Conservation (phyloP, 331 rosid species). For the Quercus lobata region DNA sequence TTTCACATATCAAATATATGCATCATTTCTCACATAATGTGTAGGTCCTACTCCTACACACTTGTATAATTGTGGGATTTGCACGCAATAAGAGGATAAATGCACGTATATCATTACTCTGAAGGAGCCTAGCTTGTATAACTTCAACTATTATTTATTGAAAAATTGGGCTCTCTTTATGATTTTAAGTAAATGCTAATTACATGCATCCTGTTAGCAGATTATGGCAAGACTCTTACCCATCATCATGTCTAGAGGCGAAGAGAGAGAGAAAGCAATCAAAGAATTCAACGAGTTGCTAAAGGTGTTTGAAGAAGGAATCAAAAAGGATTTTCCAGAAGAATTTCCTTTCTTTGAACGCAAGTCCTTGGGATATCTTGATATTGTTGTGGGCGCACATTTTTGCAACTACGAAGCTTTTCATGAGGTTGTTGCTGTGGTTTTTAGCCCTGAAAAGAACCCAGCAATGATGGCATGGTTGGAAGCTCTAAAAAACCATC, state of each 20-base stretch:
- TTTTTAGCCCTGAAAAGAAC: neutral
- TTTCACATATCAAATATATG: no score
- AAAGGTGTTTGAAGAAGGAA: constrained; percentile 39
- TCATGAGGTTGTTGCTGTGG: constrained; percentile 17
- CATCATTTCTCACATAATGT: no score
- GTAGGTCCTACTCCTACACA: no score
- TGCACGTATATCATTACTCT: no score
- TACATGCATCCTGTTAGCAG: neutral
- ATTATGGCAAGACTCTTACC: neutral
- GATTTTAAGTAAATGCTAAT: neutral
- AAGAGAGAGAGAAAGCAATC: constrained; percentile 25
- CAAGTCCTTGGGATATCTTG: constrained; percentile 24
- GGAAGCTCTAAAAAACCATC: constrained; percentile 27
- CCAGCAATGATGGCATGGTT: constrained; percentile 30
- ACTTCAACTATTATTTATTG: no score
- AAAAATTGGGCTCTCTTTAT: no score
- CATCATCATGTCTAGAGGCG: constrained; percentile 22
- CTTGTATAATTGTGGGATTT: no score
- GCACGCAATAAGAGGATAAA: no score
- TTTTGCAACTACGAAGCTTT: constrained; percentile 27
- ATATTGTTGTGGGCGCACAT: constrained; percentile 31
- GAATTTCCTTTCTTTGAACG: constrained; percentile 3
- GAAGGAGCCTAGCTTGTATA: no score
- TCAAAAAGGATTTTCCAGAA: constrained; percentile 23
- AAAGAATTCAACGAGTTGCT: constrained; percentile 10